These are phyloP conservation scores for Dendrobium officinale DNA, from an alignment of 106 monocot species.

Conservation along the genomic window DNA sequence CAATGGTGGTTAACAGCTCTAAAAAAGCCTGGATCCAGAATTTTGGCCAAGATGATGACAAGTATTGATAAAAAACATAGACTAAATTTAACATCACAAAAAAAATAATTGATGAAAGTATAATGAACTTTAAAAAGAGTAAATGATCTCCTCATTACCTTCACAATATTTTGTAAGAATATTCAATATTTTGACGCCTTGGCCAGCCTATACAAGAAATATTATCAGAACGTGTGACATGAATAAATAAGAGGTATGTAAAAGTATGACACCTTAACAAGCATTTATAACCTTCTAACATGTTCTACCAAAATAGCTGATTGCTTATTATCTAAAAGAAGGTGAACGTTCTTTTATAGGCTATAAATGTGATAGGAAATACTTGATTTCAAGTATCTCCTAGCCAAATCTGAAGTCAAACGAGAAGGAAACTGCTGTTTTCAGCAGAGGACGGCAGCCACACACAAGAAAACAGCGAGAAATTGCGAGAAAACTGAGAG, in stretches of 20 bases:
- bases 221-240: neutral
- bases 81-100: neutral
- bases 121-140: neutral
- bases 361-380: no score
- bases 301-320: neutral
- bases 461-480: no score
- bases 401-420: no score
- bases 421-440: no score
- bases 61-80: neutral
- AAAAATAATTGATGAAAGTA: neutral
- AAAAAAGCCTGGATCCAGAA: neutral
- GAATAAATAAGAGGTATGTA: neutral
- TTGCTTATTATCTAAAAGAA: neutral
- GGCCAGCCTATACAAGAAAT: conserved; percentile 51
- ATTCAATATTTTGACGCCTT: conserved; percentile 74
- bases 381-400: no score
- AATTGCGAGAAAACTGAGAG: no score
- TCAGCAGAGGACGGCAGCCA: no score
- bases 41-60: neutral
- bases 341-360: neutral
- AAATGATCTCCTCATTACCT: conserved; percentile 34
- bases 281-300: neutral
- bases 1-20: neutral
- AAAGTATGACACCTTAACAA: neutral
- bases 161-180: conserved; percentile 90